Conservation (phyloP, 768 basidiomycete species). For the Fomitopsis serialis region DNA sequence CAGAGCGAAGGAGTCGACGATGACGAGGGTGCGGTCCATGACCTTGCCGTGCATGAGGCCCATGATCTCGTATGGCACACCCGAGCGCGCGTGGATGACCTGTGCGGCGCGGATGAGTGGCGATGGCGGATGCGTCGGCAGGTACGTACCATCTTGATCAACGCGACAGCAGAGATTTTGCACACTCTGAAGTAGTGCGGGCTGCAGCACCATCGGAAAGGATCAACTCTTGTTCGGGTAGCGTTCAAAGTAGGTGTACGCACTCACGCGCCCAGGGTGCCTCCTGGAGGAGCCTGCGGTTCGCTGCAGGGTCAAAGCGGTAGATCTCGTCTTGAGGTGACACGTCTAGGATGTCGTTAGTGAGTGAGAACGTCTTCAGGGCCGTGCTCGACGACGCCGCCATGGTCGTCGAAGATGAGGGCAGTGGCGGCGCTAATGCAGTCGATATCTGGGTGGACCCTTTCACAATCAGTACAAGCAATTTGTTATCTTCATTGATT, state of each 20-base stretch:
- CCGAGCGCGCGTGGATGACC: slow-evolving; percentile 97
- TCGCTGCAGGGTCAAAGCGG: slow-evolving; percentile 63
- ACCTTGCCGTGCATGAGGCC: slow-evolving; percentile 98
- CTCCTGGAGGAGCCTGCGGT: slow-evolving; percentile 60
- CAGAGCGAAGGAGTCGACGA: slow-evolving; percentile 96
- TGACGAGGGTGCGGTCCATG: slow-evolving; percentile 66
- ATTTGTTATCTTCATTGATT: no score
- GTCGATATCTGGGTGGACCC: no score
- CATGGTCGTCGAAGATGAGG: slow-evolving; percentile 2
- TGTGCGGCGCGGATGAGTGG: slow-evolving; percentile 29
- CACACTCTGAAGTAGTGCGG: slow-evolving; percentile 83
- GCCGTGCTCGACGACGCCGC: slow-evolving; percentile 48
- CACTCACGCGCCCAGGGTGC: slow-evolving; percentile 88
- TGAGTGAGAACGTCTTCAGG: slow-evolving; percentile 66
- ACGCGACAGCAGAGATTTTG: slow-evolving; percentile 81
- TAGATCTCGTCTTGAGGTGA: slow-evolving; percentile 79
- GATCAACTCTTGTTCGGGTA: not conserved
- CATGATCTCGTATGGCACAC: slow-evolving; percentile 98
- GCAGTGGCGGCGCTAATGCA: no score
- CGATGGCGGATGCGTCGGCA: not conserved
- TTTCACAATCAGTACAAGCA: no score
- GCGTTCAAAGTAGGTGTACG: not conserved
- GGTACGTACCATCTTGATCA: not conserved
- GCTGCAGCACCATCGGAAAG: slow-evolving; percentile 30
- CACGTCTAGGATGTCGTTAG: slow-evolving; percentile 66